phyloP scores from a whole-genome alignment of 345 rosid species.

The Arabis hirsuta region DNA sequence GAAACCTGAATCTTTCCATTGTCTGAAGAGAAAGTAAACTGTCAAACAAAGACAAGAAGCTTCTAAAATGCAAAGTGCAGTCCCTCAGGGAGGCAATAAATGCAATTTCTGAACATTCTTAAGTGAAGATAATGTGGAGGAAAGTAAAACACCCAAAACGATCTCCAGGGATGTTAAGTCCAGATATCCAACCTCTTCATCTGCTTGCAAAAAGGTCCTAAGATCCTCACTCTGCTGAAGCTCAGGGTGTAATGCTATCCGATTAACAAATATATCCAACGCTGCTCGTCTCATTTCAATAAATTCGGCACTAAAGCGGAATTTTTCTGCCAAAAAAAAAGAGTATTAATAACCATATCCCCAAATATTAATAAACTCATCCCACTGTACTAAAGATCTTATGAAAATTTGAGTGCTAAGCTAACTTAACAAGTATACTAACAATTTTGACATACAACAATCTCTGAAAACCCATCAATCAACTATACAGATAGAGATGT shows the following conservation, averaged over 20 bases:
- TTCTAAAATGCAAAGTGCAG: slow-evolving; percentile 13
- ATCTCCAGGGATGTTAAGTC: slow-evolving; percentile 7
- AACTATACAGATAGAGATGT: slow-evolving; percentile 6
- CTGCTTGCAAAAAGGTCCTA: slow-evolving; percentile 93
- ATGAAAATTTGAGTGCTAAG: not conserved
- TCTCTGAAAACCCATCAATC: slow-evolving; percentile 1
- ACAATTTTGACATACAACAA: not conserved
- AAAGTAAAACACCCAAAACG: not conserved
- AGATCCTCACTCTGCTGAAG: slow-evolving; percentile 94
- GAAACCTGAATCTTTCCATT: slow-evolving; percentile 92
- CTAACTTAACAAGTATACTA: slow-evolving; percentile 9
- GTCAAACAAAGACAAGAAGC: slow-evolving; percentile 19
- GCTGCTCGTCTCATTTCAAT: slow-evolving; percentile 97
- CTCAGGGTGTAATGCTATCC: slow-evolving; percentile 85
- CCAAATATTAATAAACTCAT: not conserved
- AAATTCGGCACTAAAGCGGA: slow-evolving; percentile 96
- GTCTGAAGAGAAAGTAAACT: slow-evolving; percentile 57
- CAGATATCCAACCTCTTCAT: slow-evolving; percentile 77
- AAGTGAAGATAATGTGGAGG: not conserved
- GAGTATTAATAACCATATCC: slow-evolving; percentile 10
- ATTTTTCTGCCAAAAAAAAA: slow-evolving; percentile 71
- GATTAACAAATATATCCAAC: slow-evolving; percentile 81
- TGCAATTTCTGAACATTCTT: not conserved
- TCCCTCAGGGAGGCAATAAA: slow-evolving; percentile 2
- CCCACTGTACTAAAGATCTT: not conserved